phyloP scores from a whole-genome alignment of 2,329 filamentous ascomycete genomes.

The Fusarium sp. region DNA sequence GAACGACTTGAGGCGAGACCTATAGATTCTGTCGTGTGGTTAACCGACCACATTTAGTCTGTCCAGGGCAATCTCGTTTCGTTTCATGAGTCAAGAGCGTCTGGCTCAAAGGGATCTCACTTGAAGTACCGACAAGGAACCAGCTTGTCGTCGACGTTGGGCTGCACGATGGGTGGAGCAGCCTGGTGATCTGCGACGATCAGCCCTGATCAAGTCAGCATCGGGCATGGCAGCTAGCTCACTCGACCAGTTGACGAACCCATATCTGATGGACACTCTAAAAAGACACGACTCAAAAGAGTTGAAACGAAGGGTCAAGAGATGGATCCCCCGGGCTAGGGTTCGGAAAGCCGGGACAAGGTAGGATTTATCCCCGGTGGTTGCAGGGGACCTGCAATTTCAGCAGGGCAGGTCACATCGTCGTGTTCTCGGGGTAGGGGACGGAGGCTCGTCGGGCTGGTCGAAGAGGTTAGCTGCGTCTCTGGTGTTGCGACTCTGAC shows the following conservation, averaged over 20 bases:
- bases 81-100: background rate
- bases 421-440: background rate
- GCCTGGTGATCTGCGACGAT: conserved; percentile 1
- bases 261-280: background rate
- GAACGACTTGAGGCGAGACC: background rate
- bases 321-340: conserved; percentile 3
- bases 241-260: background rate
- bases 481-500: background rate
- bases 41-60: background rate
- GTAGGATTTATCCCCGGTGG: conserved; percentile 1
- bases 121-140: background rate
- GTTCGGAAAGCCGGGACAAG: conserved; percentile 2
- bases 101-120: background rate
- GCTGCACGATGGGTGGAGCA: background rate
- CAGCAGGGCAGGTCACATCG: conserved; percentile 8
- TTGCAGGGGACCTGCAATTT: conserved; percentile 2
- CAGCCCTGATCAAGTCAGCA: background rate
- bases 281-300: background rate
- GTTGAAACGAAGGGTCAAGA: conserved; percentile 1
- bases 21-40: background rate
- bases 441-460: background rate
- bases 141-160: background rate
- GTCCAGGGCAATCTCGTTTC: background rate
- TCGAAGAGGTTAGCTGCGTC: background rate
- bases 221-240: background rate